Evolutionary conservation across 352 stramenopile genomes (phyloP).

Genomic region (Chrysophaeum taylorii): DNA sequence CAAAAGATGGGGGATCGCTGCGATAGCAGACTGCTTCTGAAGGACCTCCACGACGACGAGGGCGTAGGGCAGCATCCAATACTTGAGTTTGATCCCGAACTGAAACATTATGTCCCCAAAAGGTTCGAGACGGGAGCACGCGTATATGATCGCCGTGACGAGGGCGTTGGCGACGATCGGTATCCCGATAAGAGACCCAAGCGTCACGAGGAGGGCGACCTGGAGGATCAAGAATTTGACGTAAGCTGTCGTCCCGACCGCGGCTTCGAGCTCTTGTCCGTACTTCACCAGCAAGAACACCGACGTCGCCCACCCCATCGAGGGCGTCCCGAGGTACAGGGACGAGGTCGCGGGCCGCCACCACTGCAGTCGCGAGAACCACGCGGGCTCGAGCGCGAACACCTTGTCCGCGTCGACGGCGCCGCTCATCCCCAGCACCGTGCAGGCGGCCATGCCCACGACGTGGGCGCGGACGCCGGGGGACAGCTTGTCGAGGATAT

Average conservation of each 20-base stretch:
- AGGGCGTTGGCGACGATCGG: neutral
- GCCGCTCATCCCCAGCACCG: neutral
- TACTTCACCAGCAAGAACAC: neutral
- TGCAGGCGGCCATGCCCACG: neutral
- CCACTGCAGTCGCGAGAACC: neutral
- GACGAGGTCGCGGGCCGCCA: neutral
- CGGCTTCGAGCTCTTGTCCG: neutral
- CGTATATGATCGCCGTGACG: conserved; percentile 11
- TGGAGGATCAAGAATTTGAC: conserved; percentile 3
- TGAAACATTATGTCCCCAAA: conserved; percentile 7
- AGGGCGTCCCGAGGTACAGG: neutral
- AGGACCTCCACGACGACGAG: neutral
- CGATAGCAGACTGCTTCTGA: conserved; percentile 7
- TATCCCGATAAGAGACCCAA: neutral
- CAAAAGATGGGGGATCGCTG: neutral
- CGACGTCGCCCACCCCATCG: neutral
- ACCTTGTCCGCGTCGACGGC: neutral
- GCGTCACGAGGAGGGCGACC: neutral
- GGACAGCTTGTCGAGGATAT: neutral
- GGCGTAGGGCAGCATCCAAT: conserved; percentile 14
- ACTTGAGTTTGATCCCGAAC: conserved; percentile 13
- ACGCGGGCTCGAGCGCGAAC: neutral
- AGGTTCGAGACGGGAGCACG: neutral
- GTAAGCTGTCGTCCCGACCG: neutral
- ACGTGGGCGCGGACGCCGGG: neutral